Conservation (phyloP, 768 basidiomycete genomes). For the Mycena pura region DNA sequence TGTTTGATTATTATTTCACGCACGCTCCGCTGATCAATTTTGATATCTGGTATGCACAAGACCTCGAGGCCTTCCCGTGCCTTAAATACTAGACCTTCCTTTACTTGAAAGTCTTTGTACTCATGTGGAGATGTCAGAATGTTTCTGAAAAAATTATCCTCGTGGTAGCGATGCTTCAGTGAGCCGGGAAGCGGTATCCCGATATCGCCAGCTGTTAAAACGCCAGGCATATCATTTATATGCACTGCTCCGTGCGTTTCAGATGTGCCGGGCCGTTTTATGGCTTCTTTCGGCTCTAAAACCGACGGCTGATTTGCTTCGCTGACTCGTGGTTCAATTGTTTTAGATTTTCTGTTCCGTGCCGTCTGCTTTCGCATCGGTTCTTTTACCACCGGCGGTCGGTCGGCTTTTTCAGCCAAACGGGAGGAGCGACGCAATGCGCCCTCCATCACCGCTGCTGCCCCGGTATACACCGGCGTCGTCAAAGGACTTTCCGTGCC, state of each 20-base stretch:
- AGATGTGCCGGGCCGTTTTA: no score
- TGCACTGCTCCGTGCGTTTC: not conserved
- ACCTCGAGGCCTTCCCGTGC: not conserved
- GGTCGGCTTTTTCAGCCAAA: not conserved
- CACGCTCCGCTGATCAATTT: slow-evolving; percentile 2
- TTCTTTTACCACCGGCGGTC: no score
- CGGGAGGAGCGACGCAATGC: not conserved
- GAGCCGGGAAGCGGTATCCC: not conserved
- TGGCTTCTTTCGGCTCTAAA: no score
- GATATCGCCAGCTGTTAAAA: not conserved
- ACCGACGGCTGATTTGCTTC: no score
- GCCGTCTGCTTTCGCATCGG: not conserved
- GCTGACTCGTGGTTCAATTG: no score
- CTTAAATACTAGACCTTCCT: slow-evolving; percentile 32
- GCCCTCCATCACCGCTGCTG: slow-evolving; percentile 20
- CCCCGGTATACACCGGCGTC: slow-evolving; percentile 13
- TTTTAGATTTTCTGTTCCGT: not conserved
- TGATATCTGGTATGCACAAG: slow-evolving; percentile 34
- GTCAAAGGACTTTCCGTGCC: slow-evolving; percentile 10
- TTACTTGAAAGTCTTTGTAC: slow-evolving; percentile 34
- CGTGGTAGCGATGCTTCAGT: not conserved
- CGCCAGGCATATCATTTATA: not conserved
- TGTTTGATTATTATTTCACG: slow-evolving; percentile 40
- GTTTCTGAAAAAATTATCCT: slow-evolving; percentile 32
- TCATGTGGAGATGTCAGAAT: slow-evolving; percentile 31